Conservation (phyloP, 768 basidiomycete genomes). For the Phanerodontia chrysosporium region DNA sequence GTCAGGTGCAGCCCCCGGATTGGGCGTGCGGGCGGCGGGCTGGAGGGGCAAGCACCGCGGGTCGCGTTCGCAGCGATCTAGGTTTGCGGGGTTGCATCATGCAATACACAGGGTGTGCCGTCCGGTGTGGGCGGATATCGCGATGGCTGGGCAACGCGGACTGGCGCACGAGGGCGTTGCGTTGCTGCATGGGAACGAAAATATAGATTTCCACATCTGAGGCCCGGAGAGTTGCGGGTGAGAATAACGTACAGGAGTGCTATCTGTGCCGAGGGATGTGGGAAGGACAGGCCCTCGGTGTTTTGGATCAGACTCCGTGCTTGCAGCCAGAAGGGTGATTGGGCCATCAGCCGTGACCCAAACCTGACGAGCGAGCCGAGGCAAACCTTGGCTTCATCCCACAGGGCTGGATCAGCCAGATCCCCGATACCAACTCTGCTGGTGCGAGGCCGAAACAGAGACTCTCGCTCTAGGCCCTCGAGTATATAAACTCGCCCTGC, state of each 20-base stretch:
- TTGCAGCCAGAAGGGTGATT: background rate
- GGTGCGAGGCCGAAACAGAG: conserved; percentile 4
- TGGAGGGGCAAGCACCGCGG: background rate
- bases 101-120: conserved; percentile 2
- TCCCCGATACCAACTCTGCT: conserved; percentile 5
- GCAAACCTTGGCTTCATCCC: background rate
- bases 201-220: background rate
- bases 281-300: background rate
- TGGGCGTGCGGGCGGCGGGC: background rate
- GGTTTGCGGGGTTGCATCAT: conserved; percentile 7
- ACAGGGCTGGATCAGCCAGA: conserved; percentile 3
- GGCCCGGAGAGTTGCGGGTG: background rate
- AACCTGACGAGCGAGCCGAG: background rate
- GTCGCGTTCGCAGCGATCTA: background rate
- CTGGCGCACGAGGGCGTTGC: background rate
- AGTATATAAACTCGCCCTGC: conserved; percentile 7
- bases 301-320: conserved; percentile 6
- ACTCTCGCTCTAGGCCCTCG: conserved; percentile 4
- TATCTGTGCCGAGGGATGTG: conserved; percentile 2
- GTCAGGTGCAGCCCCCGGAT: conserved; percentile 3
- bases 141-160: background rate
- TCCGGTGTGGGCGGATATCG: background rate
- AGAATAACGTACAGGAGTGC: background rate
- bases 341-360: background rate
- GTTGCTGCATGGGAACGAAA: background rate